Conservation (phyloP, 805 yeast species). For the Lipomyces starkeyi region DNA sequence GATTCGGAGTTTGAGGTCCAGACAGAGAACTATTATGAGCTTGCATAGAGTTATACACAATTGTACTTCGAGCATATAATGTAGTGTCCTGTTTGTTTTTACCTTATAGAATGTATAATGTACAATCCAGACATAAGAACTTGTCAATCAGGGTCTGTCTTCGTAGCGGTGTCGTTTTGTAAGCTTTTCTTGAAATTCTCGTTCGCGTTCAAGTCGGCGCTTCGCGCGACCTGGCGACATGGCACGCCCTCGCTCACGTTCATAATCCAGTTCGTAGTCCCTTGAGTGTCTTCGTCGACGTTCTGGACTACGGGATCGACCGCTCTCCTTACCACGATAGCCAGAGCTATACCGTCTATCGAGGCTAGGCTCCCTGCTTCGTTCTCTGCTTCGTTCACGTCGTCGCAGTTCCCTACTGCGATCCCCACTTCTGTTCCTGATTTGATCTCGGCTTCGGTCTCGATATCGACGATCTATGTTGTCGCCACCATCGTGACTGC, state of each 20-base stretch:
- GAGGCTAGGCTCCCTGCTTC: background rate
- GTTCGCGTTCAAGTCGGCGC: conserved; percentile 20
- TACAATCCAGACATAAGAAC: background rate
- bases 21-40: conserved; percentile 30
- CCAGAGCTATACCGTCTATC: background rate
- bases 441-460: conserved; percentile 4
- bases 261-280: conserved; percentile 5
- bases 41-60: conserved; percentile 16
- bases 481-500: background rate
- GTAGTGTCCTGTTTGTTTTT: background rate
- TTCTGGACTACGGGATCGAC: conserved; percentile 8
- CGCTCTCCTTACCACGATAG: background rate
- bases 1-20: conserved; percentile 23
- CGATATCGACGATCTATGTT: background rate
- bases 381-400: background rate
- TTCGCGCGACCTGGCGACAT: conserved; percentile 16
- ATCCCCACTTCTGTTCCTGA: background rate
- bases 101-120: background rate
- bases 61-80: background rate
- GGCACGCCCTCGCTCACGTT: conserved; percentile 14
- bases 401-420: conserved; percentile 8
- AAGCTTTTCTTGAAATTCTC: conserved; percentile 11
- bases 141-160: background rate
- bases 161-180: background rate
- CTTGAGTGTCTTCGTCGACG: conserved; percentile 11